Percentiles rank a stretch among this genome's conserved stretches.
phyloP scores from a whole-genome alignment of 305 asterid genomes.

The Striga hermonthica region DNA sequence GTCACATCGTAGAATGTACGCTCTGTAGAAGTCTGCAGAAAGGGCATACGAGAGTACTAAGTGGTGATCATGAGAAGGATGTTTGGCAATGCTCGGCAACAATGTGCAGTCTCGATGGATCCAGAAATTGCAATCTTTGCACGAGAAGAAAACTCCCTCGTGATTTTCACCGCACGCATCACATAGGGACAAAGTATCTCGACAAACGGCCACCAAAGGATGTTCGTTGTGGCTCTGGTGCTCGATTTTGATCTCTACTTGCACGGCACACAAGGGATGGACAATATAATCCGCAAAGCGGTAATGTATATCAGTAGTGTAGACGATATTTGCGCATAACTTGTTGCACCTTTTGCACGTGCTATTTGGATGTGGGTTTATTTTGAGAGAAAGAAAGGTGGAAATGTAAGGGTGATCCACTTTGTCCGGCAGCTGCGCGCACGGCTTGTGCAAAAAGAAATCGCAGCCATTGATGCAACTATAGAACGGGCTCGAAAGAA shows the following conservation, averaged over 20 bases:
- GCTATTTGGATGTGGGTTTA: no score
- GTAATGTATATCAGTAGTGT: background rate
- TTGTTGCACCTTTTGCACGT: background rate
- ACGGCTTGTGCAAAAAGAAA: conserved; percentile 14
- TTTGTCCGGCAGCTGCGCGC: conserved; percentile 5
- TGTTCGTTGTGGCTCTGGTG: conserved; percentile 12
- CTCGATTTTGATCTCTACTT: conserved; percentile 9
- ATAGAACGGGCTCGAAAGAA: conserved; percentile 19
- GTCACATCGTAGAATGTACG: background rate
- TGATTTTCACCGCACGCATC: conserved; percentile 8
- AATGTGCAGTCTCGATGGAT: background rate
- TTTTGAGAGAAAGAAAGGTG: no score
- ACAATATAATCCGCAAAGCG: background rate
- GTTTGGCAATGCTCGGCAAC: background rate
- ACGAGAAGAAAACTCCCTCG: background rate
- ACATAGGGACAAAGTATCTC: background rate
- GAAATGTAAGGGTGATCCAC: background rate
- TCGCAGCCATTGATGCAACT: background rate
- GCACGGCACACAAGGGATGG: conserved; percentile 13
- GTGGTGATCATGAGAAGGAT: background rate
- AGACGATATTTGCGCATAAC: background rate
- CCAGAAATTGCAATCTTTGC: background rate
- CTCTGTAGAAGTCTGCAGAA: background rate
- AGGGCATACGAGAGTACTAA: conserved; percentile 11
- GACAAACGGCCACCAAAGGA: background rate